These are phyloP conservation scores for Candida corydali DNA, from an alignment of 805 yeast genomes.

Conservation along the genomic window DNA sequence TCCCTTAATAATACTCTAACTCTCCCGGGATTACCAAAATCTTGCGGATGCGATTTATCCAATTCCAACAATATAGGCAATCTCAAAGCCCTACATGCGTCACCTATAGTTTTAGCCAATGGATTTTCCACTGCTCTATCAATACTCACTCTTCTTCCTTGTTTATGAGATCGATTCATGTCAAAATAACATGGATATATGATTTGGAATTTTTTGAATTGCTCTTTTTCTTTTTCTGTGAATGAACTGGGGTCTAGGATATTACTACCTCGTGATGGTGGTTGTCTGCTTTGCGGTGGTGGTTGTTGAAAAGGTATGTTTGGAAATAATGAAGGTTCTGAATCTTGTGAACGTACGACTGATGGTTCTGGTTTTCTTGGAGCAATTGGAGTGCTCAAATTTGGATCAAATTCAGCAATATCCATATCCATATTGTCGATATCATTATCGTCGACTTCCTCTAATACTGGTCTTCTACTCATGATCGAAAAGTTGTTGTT, in stretches of 20 bases:
- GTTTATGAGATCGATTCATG: slow-evolving; percentile 60
- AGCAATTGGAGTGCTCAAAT: slow-evolving; percentile 63
- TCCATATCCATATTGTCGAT: slow-evolving; percentile 93
- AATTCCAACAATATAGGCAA: slow-evolving; percentile 58
- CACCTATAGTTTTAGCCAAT: slow-evolving; percentile 74
- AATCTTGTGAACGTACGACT: slow-evolving; percentile 60
- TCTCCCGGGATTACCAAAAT: slow-evolving; percentile 97
- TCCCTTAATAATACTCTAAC: slow-evolving; percentile 68
- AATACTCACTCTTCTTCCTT: slow-evolving; percentile 78
- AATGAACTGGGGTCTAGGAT: slow-evolving; percentile 33
- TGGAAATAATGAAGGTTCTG: slow-evolving; percentile 24
- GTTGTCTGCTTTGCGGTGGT: slow-evolving; percentile 12
- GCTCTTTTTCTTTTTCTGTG: slow-evolving; percentile 54
- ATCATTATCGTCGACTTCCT: slow-evolving; percentile 78
- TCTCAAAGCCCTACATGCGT: slow-evolving; percentile 53
- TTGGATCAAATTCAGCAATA: slow-evolving; percentile 80
- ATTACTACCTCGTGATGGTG: slow-evolving; percentile 15
- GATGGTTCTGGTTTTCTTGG: slow-evolving; percentile 57
- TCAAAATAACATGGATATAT: slow-evolving; percentile 94
- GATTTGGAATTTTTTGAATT: slow-evolving; percentile 65
- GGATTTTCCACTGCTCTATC: slow-evolving; percentile 82
- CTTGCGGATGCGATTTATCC: slow-evolving; percentile 91
- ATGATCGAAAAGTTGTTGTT: not conserved
- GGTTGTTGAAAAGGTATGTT: slow-evolving; percentile 19
- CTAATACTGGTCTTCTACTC: slow-evolving; percentile 60